Conservation (phyloP, 257 asterid genomes). For the Solanum virginianum region DNA sequence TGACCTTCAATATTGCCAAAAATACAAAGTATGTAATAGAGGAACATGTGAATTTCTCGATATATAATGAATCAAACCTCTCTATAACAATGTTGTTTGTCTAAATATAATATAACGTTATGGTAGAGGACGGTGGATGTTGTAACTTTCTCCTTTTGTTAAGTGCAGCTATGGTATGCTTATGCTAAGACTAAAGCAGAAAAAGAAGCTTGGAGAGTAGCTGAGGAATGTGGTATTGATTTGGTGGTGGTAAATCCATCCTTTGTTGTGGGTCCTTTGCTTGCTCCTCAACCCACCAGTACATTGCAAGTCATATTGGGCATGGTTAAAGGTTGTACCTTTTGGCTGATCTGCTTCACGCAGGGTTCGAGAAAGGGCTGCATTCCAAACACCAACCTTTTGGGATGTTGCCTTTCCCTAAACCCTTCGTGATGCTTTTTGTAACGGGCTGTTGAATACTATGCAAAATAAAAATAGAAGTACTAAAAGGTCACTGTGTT, state of each 20-base stretch:
- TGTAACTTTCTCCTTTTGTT: background rate
- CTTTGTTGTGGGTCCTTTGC: slow-evolving; percentile 79
- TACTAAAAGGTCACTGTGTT: background rate
- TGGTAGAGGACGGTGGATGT: background rate
- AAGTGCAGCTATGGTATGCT: slow-evolving; percentile 81
- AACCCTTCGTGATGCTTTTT: background rate
- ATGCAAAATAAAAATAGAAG: background rate
- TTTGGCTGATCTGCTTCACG: background rate
- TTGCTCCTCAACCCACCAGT: slow-evolving; percentile 87
- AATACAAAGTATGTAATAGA: slow-evolving; percentile 37
- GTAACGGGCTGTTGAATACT: background rate
- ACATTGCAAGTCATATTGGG: slow-evolving; percentile 45
- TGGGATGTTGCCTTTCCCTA: background rate
- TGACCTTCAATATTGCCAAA: slow-evolving; percentile 59
- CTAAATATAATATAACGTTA: background rate
- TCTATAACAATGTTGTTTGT: too few relatives aligned
- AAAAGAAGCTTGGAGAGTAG: slow-evolving; percentile 67
- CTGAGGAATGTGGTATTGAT: slow-evolving; percentile 49
- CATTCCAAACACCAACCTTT: background rate
- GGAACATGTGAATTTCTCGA: too few relatives aligned
- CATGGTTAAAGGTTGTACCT: slow-evolving; percentile 38
- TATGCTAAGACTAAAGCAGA: slow-evolving; percentile 83
- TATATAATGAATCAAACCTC: too few relatives aligned
- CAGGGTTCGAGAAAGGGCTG: background rate
- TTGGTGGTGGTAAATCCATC: slow-evolving; percentile 85